Percentiles rank a stretch among this genome's conserved stretches.
phyloP scores from a whole-genome alignment of 2,329 filamentous ascomycete species.

The Sclerotinia trifoliorum region DNA sequence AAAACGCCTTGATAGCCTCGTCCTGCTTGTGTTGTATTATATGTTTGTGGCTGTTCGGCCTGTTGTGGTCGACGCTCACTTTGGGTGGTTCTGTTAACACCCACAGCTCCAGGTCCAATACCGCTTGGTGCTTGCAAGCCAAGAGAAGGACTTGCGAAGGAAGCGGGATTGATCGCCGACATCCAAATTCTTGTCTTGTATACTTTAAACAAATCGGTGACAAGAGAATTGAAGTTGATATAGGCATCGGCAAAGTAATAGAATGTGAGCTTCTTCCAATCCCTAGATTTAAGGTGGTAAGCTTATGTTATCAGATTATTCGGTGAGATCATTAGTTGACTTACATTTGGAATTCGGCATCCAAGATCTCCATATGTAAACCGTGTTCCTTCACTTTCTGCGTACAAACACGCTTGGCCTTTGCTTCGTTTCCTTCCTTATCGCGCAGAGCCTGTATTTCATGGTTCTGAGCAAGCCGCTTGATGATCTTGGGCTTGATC shows the following conservation, averaged over 20 bases:
- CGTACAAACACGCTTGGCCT: slow-evolving; percentile 94
- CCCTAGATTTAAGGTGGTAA: slow-evolving; percentile 54
- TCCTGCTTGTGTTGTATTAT: slow-evolving; percentile 29
- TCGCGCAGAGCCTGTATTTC: slow-evolving; percentile 87
- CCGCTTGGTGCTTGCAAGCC: slow-evolving; percentile 69
- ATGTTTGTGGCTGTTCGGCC: slow-evolving; percentile 37
- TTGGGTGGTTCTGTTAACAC: slow-evolving; percentile 47
- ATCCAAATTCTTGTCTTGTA: slow-evolving; percentile 99
- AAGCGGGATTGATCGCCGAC: slow-evolving; percentile 97
- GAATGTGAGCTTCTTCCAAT: slow-evolving; percentile 98
- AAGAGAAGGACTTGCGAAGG: slow-evolving; percentile 77
- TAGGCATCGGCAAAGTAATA: slow-evolving; percentile 98
- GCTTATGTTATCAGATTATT: background rate
- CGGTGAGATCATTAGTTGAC: slow-evolving; percentile 41
- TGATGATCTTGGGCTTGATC: slow-evolving; percentile 94
- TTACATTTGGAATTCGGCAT: slow-evolving; percentile 98
- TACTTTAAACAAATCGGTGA: slow-evolving; percentile 97
- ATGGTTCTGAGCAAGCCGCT: slow-evolving; percentile 85
- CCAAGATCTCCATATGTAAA: slow-evolving; percentile 96
- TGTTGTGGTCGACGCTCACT: slow-evolving; percentile 45
- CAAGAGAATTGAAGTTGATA: slow-evolving; percentile 98
- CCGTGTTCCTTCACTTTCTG: slow-evolving; percentile 94
- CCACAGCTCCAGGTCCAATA: slow-evolving; percentile 65
- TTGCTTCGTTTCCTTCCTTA: slow-evolving; percentile 96
- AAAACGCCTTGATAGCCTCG: slow-evolving; percentile 43